Evolutionary conservation across 805 yeast species (phyloP), one percentile per base, ranked within the genome.

Genomic region (Brettanomyces nanus): DNA sequence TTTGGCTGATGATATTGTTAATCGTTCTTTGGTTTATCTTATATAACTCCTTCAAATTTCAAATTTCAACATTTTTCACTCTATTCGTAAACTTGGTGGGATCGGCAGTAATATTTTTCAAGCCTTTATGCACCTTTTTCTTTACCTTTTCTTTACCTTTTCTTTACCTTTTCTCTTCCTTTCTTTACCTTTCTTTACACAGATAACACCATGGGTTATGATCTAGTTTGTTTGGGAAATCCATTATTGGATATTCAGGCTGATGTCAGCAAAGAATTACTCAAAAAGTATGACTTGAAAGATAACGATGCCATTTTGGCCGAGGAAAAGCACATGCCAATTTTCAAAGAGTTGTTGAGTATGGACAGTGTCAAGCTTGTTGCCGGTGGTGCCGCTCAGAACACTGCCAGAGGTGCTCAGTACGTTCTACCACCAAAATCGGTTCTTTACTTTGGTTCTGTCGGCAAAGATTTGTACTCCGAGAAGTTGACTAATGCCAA

Each of bases 331-430:
- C 96, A 86, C 67, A 65, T 78, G 77, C 84, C 90, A 39, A 84
- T 92, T 58, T 92, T 70, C 63, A 80, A 75, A 42, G 97, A 92
- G 62, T 73, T 85, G 48, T 65, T 86, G 39, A 61, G 68, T 27
- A 66, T 66, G 58, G 67, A 71, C 27, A 74, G 71, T 42, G 77
- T 85, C 45, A 74, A 77, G 53, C 64, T 78, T 44, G 76, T 90
- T 50, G 98, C 99, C 45, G 99, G 99, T 52, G 99, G 99, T 61
- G 99, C 99, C 54, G 98, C 97, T 44, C 99, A 92, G 69, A 92
- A 92, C 71, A 77, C 97, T 47, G 97, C 97, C 41, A 80, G 99
- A 67, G 99, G 95, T 58, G 97, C 97, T 36, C 97, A 90, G 59
- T 90, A 85, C 66, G 63, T 86, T 40, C 73, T 92, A 36, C 96